Base-by-base conservation (phyloP, 73 alveolate genomes). In the Tetrahymena thermophila region DNA sequence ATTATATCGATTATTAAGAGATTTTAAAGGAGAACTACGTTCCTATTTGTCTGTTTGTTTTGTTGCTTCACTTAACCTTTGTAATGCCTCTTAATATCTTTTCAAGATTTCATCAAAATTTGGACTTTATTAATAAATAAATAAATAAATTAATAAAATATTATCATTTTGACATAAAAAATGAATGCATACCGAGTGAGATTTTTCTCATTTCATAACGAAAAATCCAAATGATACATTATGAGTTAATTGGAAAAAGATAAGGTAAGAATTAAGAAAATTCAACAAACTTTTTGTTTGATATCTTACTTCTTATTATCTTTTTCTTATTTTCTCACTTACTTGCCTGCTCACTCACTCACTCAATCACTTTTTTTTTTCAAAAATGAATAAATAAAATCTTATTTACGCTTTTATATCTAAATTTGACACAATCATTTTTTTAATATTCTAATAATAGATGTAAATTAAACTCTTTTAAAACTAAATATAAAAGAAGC, bases 1-100 rank as follows among this genome's bases (percentile, higher is more conserved):
- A 71, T n/a, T 71, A 71, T 71, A 71, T 71, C 89, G 89, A 71
- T n/a, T 28, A 71, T 71, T 71, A 11, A 71, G 89, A 71, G 89
- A 71, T 71, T 71, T 71, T 71, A 71, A 71, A 71, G 89, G 89
- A 71, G 89, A 71, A 71, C 89, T 71, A 71, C 89, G 40, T 71
- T 71, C 89, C 89, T 71, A 71, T 71, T 71, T 71, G 89, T 71
- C 89, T 71, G 89, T 71, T 71, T 71, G 89, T 71, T 71, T 71
- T 71, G 37, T 71, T 28, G 89, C 89, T 71, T 71, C 89, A 71
- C 89, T 71, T 71, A 71, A 71, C 89, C 89, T 71, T 71, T 71
- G 89, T 71, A 28, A 71, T 71, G 89, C 89, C 37, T 31, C 37
- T 71, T 28, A 71, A 28, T 28, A 28, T 31, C 37, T 71, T 71